Percentiles rank a stretch among this genome's conserved stretches.
These are phyloP conservation scores for Orbilia javanica DNA, from an alignment of 2,329 filamentous ascomycete genomes.

Conservation along the genomic window DNA sequence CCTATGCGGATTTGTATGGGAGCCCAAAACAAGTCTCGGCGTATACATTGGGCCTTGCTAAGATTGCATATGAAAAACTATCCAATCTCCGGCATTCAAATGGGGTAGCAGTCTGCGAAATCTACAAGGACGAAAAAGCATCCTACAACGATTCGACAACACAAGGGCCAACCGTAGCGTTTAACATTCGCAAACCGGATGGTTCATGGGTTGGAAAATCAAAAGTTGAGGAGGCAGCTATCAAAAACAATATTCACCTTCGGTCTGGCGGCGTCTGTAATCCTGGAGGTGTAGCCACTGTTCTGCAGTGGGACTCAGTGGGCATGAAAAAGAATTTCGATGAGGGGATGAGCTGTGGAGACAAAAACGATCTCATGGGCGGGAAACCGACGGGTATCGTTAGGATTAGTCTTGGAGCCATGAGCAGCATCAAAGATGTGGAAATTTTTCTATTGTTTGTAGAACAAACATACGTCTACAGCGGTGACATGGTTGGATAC, in stretches of 20 bases:
- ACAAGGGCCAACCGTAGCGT: constrained; percentile 75
- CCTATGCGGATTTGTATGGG: constrained; percentile 71
- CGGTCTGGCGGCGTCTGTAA: constrained; percentile 73
- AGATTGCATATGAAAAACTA: constrained; percentile 69
- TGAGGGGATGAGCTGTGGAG: constrained; percentile 72
- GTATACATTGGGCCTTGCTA: constrained; percentile 71
- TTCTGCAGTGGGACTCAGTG: constrained; percentile 69
- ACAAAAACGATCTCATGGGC: constrained; percentile 70
- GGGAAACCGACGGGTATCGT: constrained; percentile 73
- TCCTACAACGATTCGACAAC: constrained; percentile 69
- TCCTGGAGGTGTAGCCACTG: constrained; percentile 68
- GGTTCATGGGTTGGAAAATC: constrained; percentile 72
- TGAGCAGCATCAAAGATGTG: constrained; percentile 72
- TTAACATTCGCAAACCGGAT: constrained; percentile 72
- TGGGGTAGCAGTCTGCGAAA: constrained; percentile 68
- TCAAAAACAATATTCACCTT: constrained; percentile 72
- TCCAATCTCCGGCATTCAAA: constrained; percentile 70
- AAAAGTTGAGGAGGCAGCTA: constrained; percentile 72
- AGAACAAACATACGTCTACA: constrained; percentile 64
- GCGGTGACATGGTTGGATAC: background rate
- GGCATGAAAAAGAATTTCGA: constrained; percentile 71
- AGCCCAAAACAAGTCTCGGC: constrained; percentile 68
- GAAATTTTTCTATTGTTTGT: constrained; percentile 69
- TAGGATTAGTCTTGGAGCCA: constrained; percentile 73
- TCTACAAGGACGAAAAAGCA: constrained; percentile 69